These are phyloP conservation scores for Talaromyces verruculosus DNA, from an alignment of 2,329 filamentous ascomycete genomes.

Conservation along the genomic window DNA sequence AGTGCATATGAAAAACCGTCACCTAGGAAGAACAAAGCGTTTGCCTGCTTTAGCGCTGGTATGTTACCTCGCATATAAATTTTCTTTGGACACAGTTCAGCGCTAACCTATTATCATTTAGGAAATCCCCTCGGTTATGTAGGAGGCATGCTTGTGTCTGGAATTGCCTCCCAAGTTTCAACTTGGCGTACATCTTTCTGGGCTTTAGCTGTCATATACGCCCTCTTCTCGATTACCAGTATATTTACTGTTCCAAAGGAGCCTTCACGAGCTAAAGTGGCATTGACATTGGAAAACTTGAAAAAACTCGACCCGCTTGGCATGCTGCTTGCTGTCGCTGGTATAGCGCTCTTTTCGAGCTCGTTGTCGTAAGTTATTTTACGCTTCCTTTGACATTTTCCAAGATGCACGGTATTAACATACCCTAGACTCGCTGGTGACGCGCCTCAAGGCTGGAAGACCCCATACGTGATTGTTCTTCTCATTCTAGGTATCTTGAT, in stretches of 20 bases:
- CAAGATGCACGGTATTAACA: not conserved
- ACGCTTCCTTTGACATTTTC: not conserved
- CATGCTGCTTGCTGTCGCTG: slow-evolving; percentile 60
- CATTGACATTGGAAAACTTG: slow-evolving; percentile 48
- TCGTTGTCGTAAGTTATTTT: slow-evolving; percentile 52
- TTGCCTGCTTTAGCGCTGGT: slow-evolving; percentile 59
- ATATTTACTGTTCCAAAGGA: slow-evolving; percentile 63
- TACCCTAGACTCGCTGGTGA: slow-evolving; percentile 49
- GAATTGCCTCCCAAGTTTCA: slow-evolving; percentile 60
- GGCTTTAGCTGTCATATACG: slow-evolving; percentile 63
- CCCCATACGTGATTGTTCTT: slow-evolving; percentile 61
- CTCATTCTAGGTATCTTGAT: slow-evolving; percentile 60
- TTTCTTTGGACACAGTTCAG: too few relatives aligned
- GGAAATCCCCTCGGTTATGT: slow-evolving; percentile 60
- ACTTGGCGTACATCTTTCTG: slow-evolving; percentile 65
- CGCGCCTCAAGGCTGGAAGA: slow-evolving; percentile 62
- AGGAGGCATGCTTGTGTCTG: slow-evolving; percentile 60
- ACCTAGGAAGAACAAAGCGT: slow-evolving; percentile 63
- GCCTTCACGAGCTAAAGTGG: slow-evolving; percentile 45
- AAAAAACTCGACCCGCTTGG: slow-evolving; percentile 63
- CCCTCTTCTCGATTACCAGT: slow-evolving; percentile 58
- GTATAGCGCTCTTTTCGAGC: slow-evolving; percentile 65
- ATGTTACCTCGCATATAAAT: not conserved
- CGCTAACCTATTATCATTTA: not conserved
- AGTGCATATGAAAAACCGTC: slow-evolving; percentile 62